Conservation (phyloP, 1,284 basidiomycete species). For the Pseudomicrostroma phylloplanum region DNA sequence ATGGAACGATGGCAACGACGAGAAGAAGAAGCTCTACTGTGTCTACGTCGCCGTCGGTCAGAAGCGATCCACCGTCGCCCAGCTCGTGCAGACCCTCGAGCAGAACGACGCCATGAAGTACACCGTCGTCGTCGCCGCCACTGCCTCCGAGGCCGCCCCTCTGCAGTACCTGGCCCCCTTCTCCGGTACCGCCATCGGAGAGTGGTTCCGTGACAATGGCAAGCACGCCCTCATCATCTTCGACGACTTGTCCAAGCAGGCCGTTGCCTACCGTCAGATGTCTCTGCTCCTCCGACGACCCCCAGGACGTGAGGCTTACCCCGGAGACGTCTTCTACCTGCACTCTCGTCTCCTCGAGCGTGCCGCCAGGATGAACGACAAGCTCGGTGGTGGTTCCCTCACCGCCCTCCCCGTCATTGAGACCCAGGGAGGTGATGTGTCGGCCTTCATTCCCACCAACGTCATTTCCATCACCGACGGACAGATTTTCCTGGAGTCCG, state of each 20-base stretch:
- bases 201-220: slow-evolving; percentile 99
- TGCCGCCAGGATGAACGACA: slow-evolving; percentile 99
- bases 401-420: slow-evolving; percentile 99
- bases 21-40: slow-evolving; percentile 97
- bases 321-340: slow-evolving; percentile 99
- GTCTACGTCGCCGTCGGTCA: slow-evolving; percentile 98
- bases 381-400: slow-evolving; percentile 92
- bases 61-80: slow-evolving; percentile 98
- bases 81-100: slow-evolving; percentile 98
- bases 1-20: slow-evolving; percentile 96
- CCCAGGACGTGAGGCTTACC: slow-evolving; percentile 99
- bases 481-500: slow-evolving; percentile 49
- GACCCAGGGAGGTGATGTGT: slow-evolving; percentile 99
- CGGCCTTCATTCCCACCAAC: slow-evolving; percentile 59
- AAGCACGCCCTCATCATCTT: slow-evolving; percentile 94
- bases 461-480: slow-evolving; percentile 51
- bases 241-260: slow-evolving; percentile 99
- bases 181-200: slow-evolving; percentile 99
- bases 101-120: slow-evolving; percentile 99
- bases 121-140: slow-evolving; percentile 96
- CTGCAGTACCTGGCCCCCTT: slow-evolving; percentile 98
- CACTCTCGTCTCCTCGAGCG: slow-evolving; percentile 99
- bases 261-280: slow-evolving; percentile 99
- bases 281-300: slow-evolving; percentile 98
- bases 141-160: slow-evolving; percentile 96